Conservation (phyloP, 441 rosid species). For the Macaranga tanarius region DNA sequence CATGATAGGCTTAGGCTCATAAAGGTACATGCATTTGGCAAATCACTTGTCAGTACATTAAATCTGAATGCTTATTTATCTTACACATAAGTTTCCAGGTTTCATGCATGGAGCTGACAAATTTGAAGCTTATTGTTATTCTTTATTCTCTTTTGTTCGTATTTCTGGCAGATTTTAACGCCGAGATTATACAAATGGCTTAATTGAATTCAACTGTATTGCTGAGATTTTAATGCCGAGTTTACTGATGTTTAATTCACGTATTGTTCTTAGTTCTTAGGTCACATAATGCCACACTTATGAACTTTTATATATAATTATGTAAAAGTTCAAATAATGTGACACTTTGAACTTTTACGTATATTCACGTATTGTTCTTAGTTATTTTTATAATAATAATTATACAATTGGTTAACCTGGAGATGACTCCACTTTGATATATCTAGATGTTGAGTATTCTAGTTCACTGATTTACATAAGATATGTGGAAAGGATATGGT, state of each 20-base stretch:
- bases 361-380: no score
- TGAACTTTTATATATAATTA: not conserved
- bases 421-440: not conserved
- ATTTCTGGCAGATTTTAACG: not conserved
- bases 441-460: not conserved
- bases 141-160: not conserved
- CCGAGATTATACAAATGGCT: not conserved
- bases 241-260: not conserved
- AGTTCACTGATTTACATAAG: not conserved
- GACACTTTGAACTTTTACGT: no score
- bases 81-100: not conserved
- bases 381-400: no score
- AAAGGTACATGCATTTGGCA: not conserved
- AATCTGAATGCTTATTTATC: not conserved
- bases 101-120: not conserved
- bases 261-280: not conserved
- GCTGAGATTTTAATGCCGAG: not conserved
- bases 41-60: not conserved
- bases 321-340: no score
- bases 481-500: constrained; percentile 4
- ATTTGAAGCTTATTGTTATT: not conserved
- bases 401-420: not conserved
- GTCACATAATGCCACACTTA: not conserved
- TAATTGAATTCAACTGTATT: not conserved
- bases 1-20: not conserved